Evolutionary conservation across 2,329 filamentous ascomycete genomes (phyloP), one percentile per base, ranked within the genome.

Genomic region (Neurospora crassa): DNA sequence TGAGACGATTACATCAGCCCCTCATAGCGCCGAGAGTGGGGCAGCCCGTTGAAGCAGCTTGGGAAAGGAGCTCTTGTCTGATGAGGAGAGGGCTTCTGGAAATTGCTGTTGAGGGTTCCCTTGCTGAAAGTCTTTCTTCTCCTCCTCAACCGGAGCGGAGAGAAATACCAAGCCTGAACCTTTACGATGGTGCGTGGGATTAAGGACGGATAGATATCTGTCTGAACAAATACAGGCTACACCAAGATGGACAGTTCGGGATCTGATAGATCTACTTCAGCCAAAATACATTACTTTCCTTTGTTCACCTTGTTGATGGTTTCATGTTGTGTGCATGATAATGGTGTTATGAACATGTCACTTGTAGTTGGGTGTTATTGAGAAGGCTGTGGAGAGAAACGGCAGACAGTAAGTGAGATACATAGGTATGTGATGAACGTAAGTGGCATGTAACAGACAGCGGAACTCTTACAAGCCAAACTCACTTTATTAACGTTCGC

Each of bases 1-100:
- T 43, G 68, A 68, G 63, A 68, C 47, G 40, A 70, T 43, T 72
- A 63, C 40, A 69, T 72, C 73, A 78, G 78, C 76, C 78, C 78
- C 76, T 79, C 78, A 75, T 73, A 79, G 79, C 75, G 78, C 78
- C 78, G 78, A 79, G 77, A 76, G 78, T 79, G 76, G 78, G 78
- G 76, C 78, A 79, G 69, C 34, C 77, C 72, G 53, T 69, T 76
- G 76, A 78, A 75, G 70, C 76, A 72, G 73, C 71, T 71, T 70
- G 74, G 67, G 69, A 40, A 40, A 67, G 67, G 24, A 24, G 2
- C 24, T 63, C 4, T 34, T 63, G 24, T 63, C 53, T 53, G 45
- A 53, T 53, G 20, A 29, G 45, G 45, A 53, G 45, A 53, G 20
- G 12, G 45, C 20, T 53, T 41, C n/a, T 67, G 43, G 71, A 70